Percentiles rank a stretch among this genome's conserved stretches.
Conservation (phyloP, 169 alveolate species). For the Amoebophrya sp. region DNA sequence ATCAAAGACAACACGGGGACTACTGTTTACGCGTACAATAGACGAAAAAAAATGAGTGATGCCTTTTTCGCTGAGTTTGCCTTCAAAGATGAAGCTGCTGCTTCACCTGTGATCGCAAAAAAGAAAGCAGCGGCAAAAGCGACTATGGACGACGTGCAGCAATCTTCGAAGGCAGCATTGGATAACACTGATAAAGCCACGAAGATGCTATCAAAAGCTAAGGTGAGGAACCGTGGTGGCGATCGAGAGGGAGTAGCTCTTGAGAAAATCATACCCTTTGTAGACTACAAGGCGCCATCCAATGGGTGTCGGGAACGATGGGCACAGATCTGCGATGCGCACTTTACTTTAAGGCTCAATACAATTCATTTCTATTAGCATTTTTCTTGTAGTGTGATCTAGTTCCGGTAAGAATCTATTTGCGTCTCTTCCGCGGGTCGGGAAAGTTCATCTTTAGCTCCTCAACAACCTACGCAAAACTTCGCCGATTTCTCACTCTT, state of each 20-base stretch:
- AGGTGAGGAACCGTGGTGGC: not conserved
- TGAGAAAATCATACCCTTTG: too few species aligned
- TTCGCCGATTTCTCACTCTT: too few species aligned
- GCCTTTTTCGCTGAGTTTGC: not conserved
- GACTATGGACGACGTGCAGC: not conserved
- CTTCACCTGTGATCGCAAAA: not conserved
- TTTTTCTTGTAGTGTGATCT: too few species aligned
- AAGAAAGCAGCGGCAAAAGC: not conserved
- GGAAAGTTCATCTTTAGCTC: too few species aligned
- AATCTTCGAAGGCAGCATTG: not conserved
- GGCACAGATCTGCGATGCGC: not conserved
- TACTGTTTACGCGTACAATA: too few species aligned
- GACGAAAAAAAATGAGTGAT: not conserved
- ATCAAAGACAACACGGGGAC: too few species aligned
- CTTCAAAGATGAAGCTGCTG: not conserved
- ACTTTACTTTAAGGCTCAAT: too few species aligned
- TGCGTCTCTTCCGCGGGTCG: too few species aligned
- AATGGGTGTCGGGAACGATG: constrained; percentile 1
- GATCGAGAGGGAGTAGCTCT: too few species aligned
- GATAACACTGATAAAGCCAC: not conserved
- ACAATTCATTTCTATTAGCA: too few species aligned
- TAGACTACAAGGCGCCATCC: not conserved
- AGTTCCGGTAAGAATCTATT: too few species aligned
- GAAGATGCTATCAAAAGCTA: not conserved
- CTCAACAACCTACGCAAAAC: too few species aligned